Percentiles rank a stretch among this genome's conserved stretches.
These are phyloP conservation scores for Miscanthus sacchariflorus DNA, from an alignment of 202 grass and related monocot genomes.

Conservation along the genomic window DNA sequence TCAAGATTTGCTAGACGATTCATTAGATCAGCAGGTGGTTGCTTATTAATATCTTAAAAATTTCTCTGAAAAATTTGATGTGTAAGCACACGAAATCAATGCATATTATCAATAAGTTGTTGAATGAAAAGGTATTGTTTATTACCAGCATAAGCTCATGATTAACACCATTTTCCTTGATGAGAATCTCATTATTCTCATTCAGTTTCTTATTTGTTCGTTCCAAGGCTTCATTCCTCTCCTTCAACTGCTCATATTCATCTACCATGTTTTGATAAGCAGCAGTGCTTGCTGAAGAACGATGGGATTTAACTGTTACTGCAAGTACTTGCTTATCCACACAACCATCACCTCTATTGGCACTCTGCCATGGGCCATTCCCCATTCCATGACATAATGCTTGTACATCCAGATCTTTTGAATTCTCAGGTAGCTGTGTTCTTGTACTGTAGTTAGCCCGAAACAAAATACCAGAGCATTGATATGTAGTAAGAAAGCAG, in stretches of 20 bases:
- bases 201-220: background rate
- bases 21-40: too few species aligned
- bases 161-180: background rate
- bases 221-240: background rate
- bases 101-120: too few species aligned
- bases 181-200: conserved; percentile 1
- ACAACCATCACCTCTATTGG: background rate
- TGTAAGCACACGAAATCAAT: too few species aligned
- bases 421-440: background rate
- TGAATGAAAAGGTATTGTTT: too few species aligned
- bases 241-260: background rate
- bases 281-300: background rate
- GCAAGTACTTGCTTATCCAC: background rate
- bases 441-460: background rate
- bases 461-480: background rate
- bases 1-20: too few species aligned
- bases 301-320: background rate
- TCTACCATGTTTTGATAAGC: background rate
- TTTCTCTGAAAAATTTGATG: too few species aligned
- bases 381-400: background rate
- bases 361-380: too few species aligned
- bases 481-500: too few species aligned
- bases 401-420: background rate
- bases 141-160: background rate
- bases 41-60: too few species aligned